Evolutionary conservation across 1,284 basidiomycete species (phyloP), one percentile per base, ranked within the genome.

Genomic region (Apiotrichum mycotoxinovorans): DNA sequence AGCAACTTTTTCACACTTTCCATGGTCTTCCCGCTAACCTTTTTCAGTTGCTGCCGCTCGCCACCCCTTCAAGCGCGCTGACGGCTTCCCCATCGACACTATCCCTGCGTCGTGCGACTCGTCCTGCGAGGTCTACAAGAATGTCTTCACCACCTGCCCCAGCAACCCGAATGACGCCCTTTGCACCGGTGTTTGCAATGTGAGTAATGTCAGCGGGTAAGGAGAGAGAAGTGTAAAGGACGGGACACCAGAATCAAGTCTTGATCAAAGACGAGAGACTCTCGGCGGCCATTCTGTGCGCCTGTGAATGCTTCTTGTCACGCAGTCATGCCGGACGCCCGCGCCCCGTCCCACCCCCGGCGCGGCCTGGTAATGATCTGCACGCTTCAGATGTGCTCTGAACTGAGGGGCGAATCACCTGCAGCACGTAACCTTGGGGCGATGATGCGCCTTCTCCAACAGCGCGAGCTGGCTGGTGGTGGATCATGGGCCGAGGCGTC

Each of bases 101-200:
- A 57, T 57, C 40, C 55, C 55, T 11, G 14, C 55, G 1, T 14
- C 12, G 3, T 58, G 56, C 43, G 52, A 58, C 48, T 9, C 26
- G 7, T 26, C 33, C 33, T 58, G 56, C 42, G 23, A 33, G 22
- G 41, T 38, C 25, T 58, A 54, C 52, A 58, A 58, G 56, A 20
- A 46, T 27, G 45, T 58, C 56, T 58, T 58, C 25, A 35, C 26
- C 35, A 58, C 41, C 10, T 58, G 56, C 43, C 56, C 56, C 35
- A 12, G 17, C 22, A 43, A 50, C 42, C 33, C 52, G 1, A 26
- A 27, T 11, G 52, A 43, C 23, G 34, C 52, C 8, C 34, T 41
- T 7, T 58, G 56, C 38, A 47, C 22, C 22, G 37, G 35, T 33
- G 56, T 38, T 2, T 58, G 56, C 48, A 58, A 58, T 37, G 56